phyloP scores from a whole-genome alignment of 306 rosid genomes.

The Prunus mume region DNA sequence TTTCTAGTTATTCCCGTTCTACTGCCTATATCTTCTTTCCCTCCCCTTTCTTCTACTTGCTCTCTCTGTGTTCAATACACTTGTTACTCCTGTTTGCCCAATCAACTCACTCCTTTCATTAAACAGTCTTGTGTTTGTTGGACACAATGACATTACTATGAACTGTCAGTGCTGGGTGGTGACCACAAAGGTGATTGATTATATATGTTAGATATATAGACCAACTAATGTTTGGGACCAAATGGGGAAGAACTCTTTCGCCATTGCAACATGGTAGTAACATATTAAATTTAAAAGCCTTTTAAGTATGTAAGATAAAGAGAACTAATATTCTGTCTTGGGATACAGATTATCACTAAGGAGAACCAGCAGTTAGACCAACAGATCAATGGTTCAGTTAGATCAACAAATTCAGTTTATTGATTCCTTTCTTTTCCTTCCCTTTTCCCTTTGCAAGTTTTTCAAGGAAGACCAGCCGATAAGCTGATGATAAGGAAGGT shows the following conservation, averaged over 20 bases:
- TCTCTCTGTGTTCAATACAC: no score
- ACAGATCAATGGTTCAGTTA: not conserved
- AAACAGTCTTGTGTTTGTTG: no score
- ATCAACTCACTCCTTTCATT: no score
- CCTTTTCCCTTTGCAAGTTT: not conserved
- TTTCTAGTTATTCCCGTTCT: no score
- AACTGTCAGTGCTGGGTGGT: no score
- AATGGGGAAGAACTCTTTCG: not conserved
- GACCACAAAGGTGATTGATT: not conserved
- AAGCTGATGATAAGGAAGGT: not conserved
- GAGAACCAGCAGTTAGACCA: not conserved
- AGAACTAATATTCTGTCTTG: not conserved
- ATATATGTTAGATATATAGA: not conserved
- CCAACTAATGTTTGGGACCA: not conserved
- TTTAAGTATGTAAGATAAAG: not conserved
- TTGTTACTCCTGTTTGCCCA: no score
- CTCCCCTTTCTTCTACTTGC: no score
- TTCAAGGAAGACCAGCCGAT: not conserved
- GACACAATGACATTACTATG: no score
- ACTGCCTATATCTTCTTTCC: no score
- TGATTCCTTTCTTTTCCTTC: not conserved
- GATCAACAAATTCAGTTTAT: not conserved
- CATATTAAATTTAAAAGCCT: not conserved
- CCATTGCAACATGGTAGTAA: not conserved
- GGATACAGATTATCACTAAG: not conserved